Conservation (phyloP, 306 rosid species). For the Abrus precatorius region DNA sequence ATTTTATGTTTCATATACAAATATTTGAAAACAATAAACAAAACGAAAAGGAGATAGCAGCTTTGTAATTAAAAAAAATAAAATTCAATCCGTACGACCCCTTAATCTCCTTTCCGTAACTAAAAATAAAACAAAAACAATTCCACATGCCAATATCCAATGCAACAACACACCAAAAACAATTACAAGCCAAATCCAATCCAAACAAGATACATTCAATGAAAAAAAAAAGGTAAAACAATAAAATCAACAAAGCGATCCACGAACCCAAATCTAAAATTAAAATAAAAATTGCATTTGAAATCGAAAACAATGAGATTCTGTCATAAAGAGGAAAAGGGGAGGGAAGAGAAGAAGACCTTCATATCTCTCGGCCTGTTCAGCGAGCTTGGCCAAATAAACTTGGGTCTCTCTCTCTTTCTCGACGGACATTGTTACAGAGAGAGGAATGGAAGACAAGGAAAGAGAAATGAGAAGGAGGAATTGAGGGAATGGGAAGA, state of each 20-base stretch:
- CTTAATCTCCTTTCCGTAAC: neutral
- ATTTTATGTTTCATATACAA: no score
- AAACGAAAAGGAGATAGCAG: no score
- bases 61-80: no score
- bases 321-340: neutral
- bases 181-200: conserved; percentile 12
- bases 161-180: neutral
- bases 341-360: conserved; percentile 42
- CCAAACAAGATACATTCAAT: conserved; percentile 3
- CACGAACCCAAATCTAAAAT: conserved; percentile 38
- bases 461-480: neutral
- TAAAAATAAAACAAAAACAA: no score
- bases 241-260: conserved; percentile 4
- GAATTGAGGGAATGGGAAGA: conserved; percentile 36
- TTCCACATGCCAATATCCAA: conserved; percentile 26
- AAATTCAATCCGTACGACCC: no score
- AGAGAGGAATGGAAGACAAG: conserved; percentile 50
- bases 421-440: conserved; percentile 76
- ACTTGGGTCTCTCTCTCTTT: conserved; percentile 96
- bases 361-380: conserved; percentile 96
- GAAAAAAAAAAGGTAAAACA: neutral
- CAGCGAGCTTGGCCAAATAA: conserved; percentile 94
- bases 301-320: neutral
- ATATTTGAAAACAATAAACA: no score
- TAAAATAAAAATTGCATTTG: no score